Evolutionary conservation across 106 monocot species (phyloP), one percentile per base, ranked within the genome.

Genomic region (Acorus gramineus): DNA sequence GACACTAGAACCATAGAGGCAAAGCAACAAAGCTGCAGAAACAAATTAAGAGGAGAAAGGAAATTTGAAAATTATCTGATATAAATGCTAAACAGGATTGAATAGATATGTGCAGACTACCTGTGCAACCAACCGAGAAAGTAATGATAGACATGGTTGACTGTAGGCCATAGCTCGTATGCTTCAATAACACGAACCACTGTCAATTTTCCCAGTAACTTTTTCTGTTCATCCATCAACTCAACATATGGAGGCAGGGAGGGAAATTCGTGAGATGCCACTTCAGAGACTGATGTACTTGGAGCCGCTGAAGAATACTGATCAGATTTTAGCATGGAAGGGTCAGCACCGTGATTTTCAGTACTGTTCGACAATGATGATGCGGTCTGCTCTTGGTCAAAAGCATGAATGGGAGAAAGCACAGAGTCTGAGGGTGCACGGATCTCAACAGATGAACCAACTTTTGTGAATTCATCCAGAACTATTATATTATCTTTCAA

Each of bases 121-220:
- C 84, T 79, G 91, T 57, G 85, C 66, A 70, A 91, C 69, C 67
- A 96, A 48, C 45, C 80, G 90, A 44, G 91, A 79, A 77, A 96
- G 79, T 62, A 96, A 76, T 50, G 71, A 72, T 57, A 85, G 78
- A 11, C 85, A 60, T 56, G 59, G 59, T 60, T 85, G 64, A 66
- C 50, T 43, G 77, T 12, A 63, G 11, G 71, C 65, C 54, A 66
- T 74, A 61, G 63, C 60, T 86, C 76, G 57, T 62, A 78, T 49
- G 66, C 73, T 69, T 87, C 78, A 62, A 81, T 78, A 56, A 96
- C 70, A 52, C 82, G 70, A 52, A 62, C 63, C 63, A 87, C 60
- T 62, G 87, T 80, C 61, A 76, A 74, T 42, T 71, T 76, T 57
- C 53, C 56, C 51, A 79, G 44, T 69, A 69, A 47, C 55, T 72